phyloP scores from a whole-genome alignment of 306 rosid genomes.

The Ziziphus jujuba region DNA sequence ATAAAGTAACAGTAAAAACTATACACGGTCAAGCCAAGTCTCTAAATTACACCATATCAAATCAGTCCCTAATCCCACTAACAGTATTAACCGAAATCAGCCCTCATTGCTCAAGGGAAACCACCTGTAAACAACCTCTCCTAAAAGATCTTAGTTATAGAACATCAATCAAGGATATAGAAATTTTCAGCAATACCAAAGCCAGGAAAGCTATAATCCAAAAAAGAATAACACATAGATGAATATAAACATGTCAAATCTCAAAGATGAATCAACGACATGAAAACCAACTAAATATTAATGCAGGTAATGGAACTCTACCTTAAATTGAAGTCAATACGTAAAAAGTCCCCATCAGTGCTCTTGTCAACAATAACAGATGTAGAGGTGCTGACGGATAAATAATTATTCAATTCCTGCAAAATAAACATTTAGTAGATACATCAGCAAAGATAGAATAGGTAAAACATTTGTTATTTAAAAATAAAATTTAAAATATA shows the following conservation, averaged over 20 bases:
- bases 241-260: not conserved
- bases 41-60: not conserved
- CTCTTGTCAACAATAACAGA: constrained; percentile 89
- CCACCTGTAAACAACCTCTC: not conserved
- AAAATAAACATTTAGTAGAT: constrained; percentile 20
- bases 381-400: constrained; percentile 79
- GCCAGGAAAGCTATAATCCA: constrained; percentile 17
- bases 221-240: not conserved
- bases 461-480: not conserved
- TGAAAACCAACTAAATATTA: constrained; percentile 21
- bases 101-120: not conserved
- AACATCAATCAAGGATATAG: not conserved
- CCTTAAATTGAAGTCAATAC: constrained; percentile 90
- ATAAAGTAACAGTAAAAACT: not conserved
- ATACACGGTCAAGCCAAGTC: not conserved
- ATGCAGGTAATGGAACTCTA: constrained; percentile 28
- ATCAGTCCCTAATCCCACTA: not conserved
- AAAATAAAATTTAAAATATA: not conserved
- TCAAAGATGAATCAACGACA: constrained; percentile 8
- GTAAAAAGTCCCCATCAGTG: constrained; percentile 82
- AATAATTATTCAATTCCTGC: constrained; percentile 88
- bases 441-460: not conserved
- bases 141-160: not conserved
- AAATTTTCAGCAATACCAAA: constrained; percentile 9
- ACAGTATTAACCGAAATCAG: not conserved